These are phyloP conservation scores for Phycomyces nitens DNA, from an alignment of 192 early-diverging fungal genomes.

Conservation along the genomic window DNA sequence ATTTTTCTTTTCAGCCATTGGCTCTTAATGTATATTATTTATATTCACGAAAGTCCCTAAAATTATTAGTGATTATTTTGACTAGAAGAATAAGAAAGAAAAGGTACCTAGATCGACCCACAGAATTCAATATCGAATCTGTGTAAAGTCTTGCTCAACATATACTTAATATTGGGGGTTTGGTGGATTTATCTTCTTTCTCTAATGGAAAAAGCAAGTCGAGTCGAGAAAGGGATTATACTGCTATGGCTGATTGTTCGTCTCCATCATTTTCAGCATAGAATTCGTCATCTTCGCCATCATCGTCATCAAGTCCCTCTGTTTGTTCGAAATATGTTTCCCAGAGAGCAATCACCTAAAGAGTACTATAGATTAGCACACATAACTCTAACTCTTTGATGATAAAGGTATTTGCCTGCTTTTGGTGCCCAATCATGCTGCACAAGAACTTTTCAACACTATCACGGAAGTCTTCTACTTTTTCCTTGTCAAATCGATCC, in stretches of 20 bases:
- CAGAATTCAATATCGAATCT: too few species aligned
- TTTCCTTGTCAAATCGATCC: slow-evolving; percentile 74
- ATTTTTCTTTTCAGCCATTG: too few species aligned
- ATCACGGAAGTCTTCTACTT: slow-evolving; percentile 76
- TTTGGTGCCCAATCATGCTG: slow-evolving; percentile 77
- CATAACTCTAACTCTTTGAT: not conserved
- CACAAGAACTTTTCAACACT: slow-evolving; percentile 69
- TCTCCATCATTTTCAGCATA: not conserved
- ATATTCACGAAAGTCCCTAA: too few species aligned
- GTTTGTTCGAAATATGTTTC: slow-evolving; percentile 37
- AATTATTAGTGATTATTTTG: too few species aligned
- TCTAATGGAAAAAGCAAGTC: too few species aligned
- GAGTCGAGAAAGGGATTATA: too few species aligned
- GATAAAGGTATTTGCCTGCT: slow-evolving; percentile 46
- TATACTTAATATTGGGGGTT: too few species aligned
- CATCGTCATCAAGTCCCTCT: slow-evolving; percentile 25
- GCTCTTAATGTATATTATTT: too few species aligned
- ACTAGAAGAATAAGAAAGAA: too few species aligned
- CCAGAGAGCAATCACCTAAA: slow-evolving; percentile 37
- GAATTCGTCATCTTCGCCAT: not conserved
- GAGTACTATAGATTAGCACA: not conserved
- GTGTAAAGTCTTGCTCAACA: too few species aligned
- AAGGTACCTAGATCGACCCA: too few species aligned
- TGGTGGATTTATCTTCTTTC: too few species aligned
- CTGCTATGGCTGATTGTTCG: not conserved